These are phyloP conservation scores for Calvatia gigantea DNA, from an alignment of 768 basidiomycete species.

Conservation along the genomic window DNA sequence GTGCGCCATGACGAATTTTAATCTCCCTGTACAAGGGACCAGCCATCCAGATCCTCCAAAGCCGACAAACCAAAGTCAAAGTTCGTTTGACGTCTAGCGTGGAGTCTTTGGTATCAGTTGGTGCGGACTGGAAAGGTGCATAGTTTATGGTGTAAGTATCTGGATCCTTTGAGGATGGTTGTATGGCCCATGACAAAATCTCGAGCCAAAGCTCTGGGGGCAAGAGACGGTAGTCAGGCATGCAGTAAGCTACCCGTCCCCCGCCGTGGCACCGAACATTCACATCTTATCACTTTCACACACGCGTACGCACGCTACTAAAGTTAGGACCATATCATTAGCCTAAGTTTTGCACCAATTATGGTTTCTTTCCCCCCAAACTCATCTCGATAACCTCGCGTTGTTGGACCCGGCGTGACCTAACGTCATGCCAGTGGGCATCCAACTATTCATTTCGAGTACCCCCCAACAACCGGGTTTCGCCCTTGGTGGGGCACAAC, in stretches of 20 bases:
- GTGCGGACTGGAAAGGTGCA: conserved; percentile 43
- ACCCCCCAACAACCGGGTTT: no score
- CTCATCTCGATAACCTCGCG: background rate
- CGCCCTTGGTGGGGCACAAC: no score
- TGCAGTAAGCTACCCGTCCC: background rate
- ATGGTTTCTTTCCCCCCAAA: background rate
- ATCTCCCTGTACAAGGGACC: conserved; percentile 53
- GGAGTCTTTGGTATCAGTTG: conserved; percentile 24
- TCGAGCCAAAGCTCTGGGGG: conserved; percentile 56
- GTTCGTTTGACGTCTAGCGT: conserved; percentile 32
- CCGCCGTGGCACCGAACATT: background rate
- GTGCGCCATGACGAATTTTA: conserved; percentile 30
- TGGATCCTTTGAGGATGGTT: conserved; percentile 15
- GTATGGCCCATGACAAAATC: conserved; percentile 44
- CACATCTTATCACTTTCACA: conserved; percentile 7
- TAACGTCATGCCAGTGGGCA: background rate
- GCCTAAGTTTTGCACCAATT: background rate
- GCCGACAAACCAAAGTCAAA: conserved; percentile 53
- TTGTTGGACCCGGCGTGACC: background rate
- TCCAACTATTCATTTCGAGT: no score
- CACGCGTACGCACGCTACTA: background rate
- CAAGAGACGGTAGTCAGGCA: conserved; percentile 24
- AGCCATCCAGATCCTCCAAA: conserved; percentile 49
- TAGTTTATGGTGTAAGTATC: conserved; percentile 29
- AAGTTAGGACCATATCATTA: background rate